phyloP scores from a whole-genome alignment of 139 green algal genomes.

The Chlorella sp. region DNA sequence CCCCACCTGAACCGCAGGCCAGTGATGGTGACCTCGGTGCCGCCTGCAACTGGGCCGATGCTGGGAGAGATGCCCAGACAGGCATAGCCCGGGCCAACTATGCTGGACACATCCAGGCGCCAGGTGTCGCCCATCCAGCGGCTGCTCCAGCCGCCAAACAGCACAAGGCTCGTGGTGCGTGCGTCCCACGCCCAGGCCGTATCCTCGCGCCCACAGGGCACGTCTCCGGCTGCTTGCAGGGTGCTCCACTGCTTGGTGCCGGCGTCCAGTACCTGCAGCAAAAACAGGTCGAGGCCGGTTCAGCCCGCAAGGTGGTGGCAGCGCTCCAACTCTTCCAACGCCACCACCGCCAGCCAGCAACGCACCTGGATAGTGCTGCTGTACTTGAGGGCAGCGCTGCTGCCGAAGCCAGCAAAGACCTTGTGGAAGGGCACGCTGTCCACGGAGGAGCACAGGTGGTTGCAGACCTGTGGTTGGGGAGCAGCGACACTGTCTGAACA shows the following conservation, averaged over 20 bases:
- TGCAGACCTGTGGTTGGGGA: conserved; percentile 67
- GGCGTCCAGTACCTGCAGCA: conserved; percentile 13
- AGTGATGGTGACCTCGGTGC: conserved; percentile 79
- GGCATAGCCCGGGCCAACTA: conserved; percentile 94
- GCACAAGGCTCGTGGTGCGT: conserved; percentile 77
- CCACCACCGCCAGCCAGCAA: background rate
- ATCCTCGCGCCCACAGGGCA: conserved; percentile 73
- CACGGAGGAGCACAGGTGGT: conserved; percentile 77
- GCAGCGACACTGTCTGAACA: too few relatives aligned
- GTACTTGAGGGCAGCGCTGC: conserved; percentile 83
- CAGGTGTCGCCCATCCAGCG: conserved; percentile 89
- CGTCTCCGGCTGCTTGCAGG: background rate
- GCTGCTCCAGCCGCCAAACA: conserved; percentile 91
- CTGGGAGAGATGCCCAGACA: conserved; percentile 74
- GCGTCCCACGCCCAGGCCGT: conserved; percentile 85
- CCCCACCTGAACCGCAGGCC: conserved; percentile 79
- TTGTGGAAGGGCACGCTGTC: conserved; percentile 91
- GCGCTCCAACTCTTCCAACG: background rate
- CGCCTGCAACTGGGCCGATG: conserved; percentile 86
- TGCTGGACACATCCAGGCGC: conserved; percentile 82
- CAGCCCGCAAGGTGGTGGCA: background rate
- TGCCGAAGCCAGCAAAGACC: conserved; percentile 87
- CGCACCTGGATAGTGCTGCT: conserved; percentile 50
- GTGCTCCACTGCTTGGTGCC: conserved; percentile 18
- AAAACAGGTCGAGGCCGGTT: too few relatives aligned